Evolutionary conservation across 371 early-diverging fungal genomes (phyloP).

Genomic region (Rhizopus delemar): DNA sequence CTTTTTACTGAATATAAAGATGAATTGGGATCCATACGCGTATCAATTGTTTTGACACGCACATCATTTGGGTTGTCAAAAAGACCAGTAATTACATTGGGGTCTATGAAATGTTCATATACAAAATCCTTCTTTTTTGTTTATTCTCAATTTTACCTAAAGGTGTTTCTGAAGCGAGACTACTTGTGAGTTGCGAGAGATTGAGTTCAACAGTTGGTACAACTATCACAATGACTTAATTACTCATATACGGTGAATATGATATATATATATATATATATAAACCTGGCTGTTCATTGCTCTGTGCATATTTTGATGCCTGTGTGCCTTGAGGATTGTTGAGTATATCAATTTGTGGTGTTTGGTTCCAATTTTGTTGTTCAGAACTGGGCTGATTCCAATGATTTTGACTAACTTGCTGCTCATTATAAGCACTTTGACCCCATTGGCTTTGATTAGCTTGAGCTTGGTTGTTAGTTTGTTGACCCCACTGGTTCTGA

Average conservation of each 20-base stretch:
- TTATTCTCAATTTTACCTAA: no score
- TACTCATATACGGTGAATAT: no score
- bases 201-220: not conserved
- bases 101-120: not conserved
- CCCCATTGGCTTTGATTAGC: not conserved
- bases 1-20: constrained; percentile 76
- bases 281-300: not conserved
- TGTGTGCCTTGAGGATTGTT: not conserved
- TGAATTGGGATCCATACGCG: constrained; percentile 68
- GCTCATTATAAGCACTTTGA: not conserved
- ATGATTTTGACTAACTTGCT: not conserved
- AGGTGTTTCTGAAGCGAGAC: not conserved
- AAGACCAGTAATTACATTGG: constrained; percentile 13
- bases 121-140: no score
- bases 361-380: not conserved
- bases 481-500: not conserved
- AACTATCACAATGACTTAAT: not conserved
- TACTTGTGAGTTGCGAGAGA: not conserved
- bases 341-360: not conserved
- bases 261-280: not conserved
- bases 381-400: not conserved
- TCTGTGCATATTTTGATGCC: not conserved
- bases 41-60: constrained; percentile 73
- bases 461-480: not conserved
- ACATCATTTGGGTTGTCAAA: constrained; percentile 64